Evolutionary conservation across 2,329 filamentous ascomycete species (phyloP).

Genomic region (Pestalotiopsis sp.): DNA sequence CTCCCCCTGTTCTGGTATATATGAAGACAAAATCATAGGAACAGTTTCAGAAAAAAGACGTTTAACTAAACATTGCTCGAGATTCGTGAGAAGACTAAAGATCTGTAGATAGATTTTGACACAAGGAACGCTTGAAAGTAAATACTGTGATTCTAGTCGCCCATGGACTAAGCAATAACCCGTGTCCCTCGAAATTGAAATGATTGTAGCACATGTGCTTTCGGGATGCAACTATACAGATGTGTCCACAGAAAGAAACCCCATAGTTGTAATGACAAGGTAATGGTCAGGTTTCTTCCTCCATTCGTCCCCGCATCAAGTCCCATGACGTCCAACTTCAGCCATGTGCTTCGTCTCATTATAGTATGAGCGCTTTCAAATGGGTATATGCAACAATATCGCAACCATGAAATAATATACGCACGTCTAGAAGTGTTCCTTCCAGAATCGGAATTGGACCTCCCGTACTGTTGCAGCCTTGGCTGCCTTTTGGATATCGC

Average conservation of each 20-base stretch:
- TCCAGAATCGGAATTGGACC: conserved; percentile 97
- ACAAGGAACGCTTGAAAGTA: not conserved
- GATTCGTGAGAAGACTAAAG: not conserved
- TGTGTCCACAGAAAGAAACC: not conserved
- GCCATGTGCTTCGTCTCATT: not conserved
- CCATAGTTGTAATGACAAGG: not conserved
- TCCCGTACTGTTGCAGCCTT: conserved; percentile 73
- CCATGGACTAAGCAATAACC: not conserved
- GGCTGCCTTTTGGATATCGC: conserved; percentile 83
- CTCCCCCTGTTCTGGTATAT: no score
- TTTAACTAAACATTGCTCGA: not conserved
- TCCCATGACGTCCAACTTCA: not conserved
- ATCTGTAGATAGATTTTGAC: not conserved
- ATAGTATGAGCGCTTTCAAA: not conserved
- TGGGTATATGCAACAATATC: conserved; percentile 2
- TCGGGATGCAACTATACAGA: not conserved
- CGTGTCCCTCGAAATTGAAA: not conserved
- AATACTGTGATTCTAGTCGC: not conserved
- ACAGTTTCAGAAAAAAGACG: not conserved
- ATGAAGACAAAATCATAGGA: not conserved
- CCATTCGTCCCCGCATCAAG: not conserved
- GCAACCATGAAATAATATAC: conserved; percentile 1
- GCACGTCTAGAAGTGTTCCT: conserved; percentile 77
- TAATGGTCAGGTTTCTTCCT: not conserved
- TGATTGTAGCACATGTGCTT: not conserved